These are phyloP conservation scores for Psilocybe subaeruginosa DNA, from an alignment of 768 basidiomycete species.

Conservation along the genomic window DNA sequence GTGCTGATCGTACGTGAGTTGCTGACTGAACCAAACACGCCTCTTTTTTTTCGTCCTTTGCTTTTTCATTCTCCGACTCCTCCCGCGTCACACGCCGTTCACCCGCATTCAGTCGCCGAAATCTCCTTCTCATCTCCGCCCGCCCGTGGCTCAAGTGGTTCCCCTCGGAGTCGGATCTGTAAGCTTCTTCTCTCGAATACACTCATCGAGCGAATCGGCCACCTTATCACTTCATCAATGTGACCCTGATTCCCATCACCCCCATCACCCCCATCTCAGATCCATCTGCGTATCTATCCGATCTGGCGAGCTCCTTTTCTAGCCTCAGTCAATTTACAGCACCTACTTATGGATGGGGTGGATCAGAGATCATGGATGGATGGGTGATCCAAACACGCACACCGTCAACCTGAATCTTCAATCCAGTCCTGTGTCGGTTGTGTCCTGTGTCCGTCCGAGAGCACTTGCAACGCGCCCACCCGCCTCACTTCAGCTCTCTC, in stretches of 20 bases:
- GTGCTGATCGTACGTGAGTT: no score
- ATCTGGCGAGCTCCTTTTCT: no score
- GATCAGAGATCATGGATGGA: no score
- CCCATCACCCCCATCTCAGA: slow-evolving; percentile 7
- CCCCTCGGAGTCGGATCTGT: no score
- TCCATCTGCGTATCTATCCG: background rate
- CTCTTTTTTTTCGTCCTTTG: background rate
- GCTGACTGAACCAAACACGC: slow-evolving; percentile 17
- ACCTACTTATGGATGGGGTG: no score
- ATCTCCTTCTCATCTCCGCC: slow-evolving; percentile 14
- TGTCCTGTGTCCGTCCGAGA: no score
- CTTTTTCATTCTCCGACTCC: slow-evolving; percentile 30
- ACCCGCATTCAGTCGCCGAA: slow-evolving; percentile 19
- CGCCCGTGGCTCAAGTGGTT: background rate
- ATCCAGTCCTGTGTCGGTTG: no score
- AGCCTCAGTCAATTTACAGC: no score
- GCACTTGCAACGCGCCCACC: background rate
- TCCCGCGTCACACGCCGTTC: slow-evolving; percentile 17
- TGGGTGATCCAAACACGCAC: no score
- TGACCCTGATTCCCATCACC: slow-evolving; percentile 29
- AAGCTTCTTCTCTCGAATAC: no score
- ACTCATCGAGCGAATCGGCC: slow-evolving; percentile 3
- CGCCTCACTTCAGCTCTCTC: background rate
- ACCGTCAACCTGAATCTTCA: no score
- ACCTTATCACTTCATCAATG: slow-evolving; percentile 31